A percentile compares a stretch with the other conserved stretches of the same genome.
phyloP scores from a whole-genome alignment of 495 filamentous ascomycete genomes.

The Talaromyces wortmannii region DNA sequence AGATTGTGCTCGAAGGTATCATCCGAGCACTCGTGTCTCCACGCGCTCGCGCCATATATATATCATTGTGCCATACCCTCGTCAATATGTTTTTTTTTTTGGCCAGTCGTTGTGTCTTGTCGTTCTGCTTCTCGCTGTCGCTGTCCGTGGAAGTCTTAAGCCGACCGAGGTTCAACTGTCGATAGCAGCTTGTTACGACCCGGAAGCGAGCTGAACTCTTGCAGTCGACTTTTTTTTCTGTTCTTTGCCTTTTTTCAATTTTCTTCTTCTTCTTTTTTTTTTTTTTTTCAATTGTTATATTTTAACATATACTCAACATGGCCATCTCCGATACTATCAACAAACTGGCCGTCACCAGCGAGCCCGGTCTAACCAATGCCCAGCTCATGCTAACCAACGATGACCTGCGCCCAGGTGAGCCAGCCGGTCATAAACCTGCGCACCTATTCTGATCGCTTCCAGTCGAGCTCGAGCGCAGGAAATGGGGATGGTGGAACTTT shows the following conservation, averaged over 20 bases:
- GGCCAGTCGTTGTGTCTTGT: too few relatives aligned
- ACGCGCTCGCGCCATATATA: too few relatives aligned
- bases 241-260: neutral
- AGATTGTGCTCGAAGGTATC: too few relatives aligned
- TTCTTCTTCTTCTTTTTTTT: neutral
- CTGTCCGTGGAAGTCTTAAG: too few relatives aligned
- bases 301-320: neutral
- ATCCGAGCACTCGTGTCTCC: too few relatives aligned
- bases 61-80: too few relatives aligned
- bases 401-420: constrained; percentile 75
- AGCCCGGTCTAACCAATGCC: constrained; percentile 72
- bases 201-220: too few relatives aligned
- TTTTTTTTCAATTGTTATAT: neutral
- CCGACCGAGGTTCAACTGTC: too few relatives aligned
- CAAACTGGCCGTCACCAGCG: constrained; percentile 64
- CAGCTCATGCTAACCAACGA: constrained; percentile 89
- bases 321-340: constrained; percentile 9
- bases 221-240: neutral
- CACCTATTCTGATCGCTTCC: neutral
- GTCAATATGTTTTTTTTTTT: too few relatives aligned
- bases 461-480: constrained; percentile 76
- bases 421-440: neutral
- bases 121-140: too few relatives aligned
- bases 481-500: constrained; percentile 88
- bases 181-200: too few relatives aligned